Evolutionary conservation across 83 land plant genomes (phyloP), one percentile per base, ranked within the genome.

Genomic region (Thuja plicata): DNA sequence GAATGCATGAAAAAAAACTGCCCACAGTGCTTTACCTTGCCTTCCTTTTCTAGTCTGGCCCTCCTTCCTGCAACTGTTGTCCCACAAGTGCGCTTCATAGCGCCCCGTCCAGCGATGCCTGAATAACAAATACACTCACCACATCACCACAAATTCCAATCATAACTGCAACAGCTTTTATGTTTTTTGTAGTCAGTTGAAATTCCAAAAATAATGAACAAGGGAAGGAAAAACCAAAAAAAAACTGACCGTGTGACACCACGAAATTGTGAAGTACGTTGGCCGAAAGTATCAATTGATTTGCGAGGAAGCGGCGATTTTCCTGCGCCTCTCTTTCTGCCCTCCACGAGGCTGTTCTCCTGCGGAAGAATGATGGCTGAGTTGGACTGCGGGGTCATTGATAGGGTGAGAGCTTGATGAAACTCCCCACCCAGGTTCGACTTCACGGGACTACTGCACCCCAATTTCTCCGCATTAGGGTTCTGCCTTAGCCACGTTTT

Each of bases 51-150:
- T 91, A 40, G 98, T 95, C 89, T 96, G 98, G 9, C 98, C 97
- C 89, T 96, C 97, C 91, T 96, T 96, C 81, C 97, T 93, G 89
- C 97, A 94, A 79, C 96, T 95, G 77, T 96, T 96, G 83, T 96
- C 97, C 97, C 97, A 96, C 87, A 96, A 88, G 89, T 96, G 97
- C 10, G 97, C 97, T 88, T 96, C 97, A 90, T 96, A 96, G 74
- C 97, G 91, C 35, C 97, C 97, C 8, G 97, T 96, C 98, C 98
- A 96, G 45, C 98, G 92, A 89, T 96, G 98, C 93, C 97, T 95
- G 57, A 15, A 15, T 15, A 54, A 82, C 17, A 41, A 46, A 27
- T 27, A 66, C n/a, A 66, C 8, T 60, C 70, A 4, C 1, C 8
- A 21, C 6, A 19, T 5, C 71, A 27, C 0, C 71, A 21, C 30